Base-by-base conservation (phyloP, 2,329 filamentous ascomycete genomes). In the Pestalotiopsis sp. region DNA sequence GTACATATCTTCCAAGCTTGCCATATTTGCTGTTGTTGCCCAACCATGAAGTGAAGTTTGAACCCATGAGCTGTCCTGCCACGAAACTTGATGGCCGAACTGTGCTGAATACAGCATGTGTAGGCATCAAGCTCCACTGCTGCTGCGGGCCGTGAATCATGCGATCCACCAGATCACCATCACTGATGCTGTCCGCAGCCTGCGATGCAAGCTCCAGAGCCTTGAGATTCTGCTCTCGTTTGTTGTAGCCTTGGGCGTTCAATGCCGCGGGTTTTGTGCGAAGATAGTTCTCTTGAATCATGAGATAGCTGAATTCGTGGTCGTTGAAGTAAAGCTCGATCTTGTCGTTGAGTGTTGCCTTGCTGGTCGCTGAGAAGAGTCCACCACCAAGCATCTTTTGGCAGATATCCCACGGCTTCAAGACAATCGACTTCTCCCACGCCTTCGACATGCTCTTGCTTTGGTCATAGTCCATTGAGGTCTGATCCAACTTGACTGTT, bases 61-160 rank as follows among this genome's bases (percentile, higher is more conserved):
- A 92, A 3, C 88, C 88, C 71, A 89, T 86, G 73, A 97, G 88
- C 74, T 92, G 91, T 55, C 96, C 96, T 64, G 93, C 89, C 12
- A 96, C 86, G 76, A 92, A 97, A 79, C 94, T 97, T 7, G 96
- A 92, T 4, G 96, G 96, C 31, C 93, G 87, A 27, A 99, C 95
- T 67, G 97, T 97, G 77, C 95, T 97, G 83, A 98, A 98, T 52
- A 98, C 87, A 31, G 95, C 96, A 80, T 99, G 96, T 1, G 93
- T 92, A 14, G 96, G 96, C 96, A 99, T 99, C 70, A 99, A 83
- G 77, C 93, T 96, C 96, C 96, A 99, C 71, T 99, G 96, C 78
- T 99, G 96, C 78, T 99, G 96, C 59, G 94, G 93, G 31, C 96
- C 96, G 79, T 99, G 96, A 69, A 99, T 99, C 95, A 99, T 98